Percentiles rank a stretch among this genome's conserved stretches.
Conservation (phyloP, 768 basidiomycete genomes). For the Austroboletus eburneus region DNA sequence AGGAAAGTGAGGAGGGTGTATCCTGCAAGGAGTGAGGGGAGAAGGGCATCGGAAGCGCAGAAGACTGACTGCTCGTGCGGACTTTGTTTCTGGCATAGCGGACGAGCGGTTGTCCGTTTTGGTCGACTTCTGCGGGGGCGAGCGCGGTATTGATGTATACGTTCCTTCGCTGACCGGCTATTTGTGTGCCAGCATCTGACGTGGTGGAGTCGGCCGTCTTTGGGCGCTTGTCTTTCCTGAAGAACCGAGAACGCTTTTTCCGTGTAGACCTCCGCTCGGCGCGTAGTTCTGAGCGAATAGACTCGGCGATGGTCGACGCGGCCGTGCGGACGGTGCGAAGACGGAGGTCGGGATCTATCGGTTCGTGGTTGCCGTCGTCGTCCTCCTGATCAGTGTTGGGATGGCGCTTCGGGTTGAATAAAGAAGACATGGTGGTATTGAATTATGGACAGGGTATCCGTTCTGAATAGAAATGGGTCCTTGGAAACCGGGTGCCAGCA, state of each 20-base stretch:
- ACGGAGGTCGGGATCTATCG: constrained; percentile 80
- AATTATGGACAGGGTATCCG: constrained; percentile 16
- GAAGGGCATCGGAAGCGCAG: background rate
- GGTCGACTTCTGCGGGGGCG: constrained; percentile 59
- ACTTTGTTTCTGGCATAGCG: constrained; percentile 93
- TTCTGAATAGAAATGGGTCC: background rate
- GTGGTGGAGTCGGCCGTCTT: constrained; percentile 31
- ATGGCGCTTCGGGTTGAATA: constrained; percentile 38
- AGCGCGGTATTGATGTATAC: constrained; percentile 78
- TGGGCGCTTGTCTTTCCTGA: constrained; percentile 53
- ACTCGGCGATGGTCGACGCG: constrained; percentile 84
- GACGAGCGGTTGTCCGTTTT: constrained; percentile 68
- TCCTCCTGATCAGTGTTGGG: constrained; percentile 37
- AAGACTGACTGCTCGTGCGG: constrained; percentile 78
- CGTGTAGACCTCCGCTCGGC: constrained; percentile 48
- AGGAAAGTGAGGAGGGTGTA: constrained; percentile 89
- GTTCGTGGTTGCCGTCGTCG: constrained; percentile 55
- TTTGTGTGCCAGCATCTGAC: constrained; percentile 29
- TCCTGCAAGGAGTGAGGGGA: constrained; percentile 42
- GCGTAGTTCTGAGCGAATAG: constrained; percentile 72
- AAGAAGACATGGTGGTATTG: constrained; percentile 32
- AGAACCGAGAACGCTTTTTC: constrained; percentile 49
- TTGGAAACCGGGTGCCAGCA: constrained; percentile 25
- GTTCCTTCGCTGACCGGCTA: constrained; percentile 59
- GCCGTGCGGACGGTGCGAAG: constrained; percentile 92